These are phyloP conservation scores for Fomitopsis betulina DNA, from an alignment of 1,284 basidiomycete species.

Conservation along the genomic window DNA sequence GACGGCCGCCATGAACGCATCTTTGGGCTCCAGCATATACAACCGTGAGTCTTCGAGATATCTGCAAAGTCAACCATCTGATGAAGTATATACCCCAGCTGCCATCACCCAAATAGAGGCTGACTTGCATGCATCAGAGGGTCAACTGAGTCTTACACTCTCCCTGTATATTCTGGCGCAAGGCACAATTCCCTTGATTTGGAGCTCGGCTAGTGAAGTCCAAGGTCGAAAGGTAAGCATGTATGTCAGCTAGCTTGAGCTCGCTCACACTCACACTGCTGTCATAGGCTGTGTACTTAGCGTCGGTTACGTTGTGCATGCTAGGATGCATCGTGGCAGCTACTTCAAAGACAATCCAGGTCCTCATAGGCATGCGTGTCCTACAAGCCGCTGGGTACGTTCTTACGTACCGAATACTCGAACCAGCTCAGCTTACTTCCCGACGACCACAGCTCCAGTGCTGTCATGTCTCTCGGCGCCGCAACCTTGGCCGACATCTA, in stretches of 20 bases:
- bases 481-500: conserved; percentile 82
- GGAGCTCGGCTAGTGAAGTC: conserved; percentile 77
- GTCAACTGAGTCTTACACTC: conserved; percentile 69
- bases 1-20: conserved; percentile 63
- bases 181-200: conserved; percentile 62
- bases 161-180: conserved; percentile 78
- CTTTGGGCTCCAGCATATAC: conserved; percentile 64
- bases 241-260: background rate
- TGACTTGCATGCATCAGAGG: conserved; percentile 60
- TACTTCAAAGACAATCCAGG: conserved; percentile 56
- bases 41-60: conserved; percentile 43
- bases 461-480: conserved; percentile 75
- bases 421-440: too few species aligned
- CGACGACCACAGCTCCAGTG: conserved; percentile 50
- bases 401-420: background rate
- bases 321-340: conserved; percentile 65
- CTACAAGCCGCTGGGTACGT: conserved; percentile 61
- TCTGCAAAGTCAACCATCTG: background rate
- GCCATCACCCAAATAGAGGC: conserved; percentile 62
- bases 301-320: conserved; percentile 56
- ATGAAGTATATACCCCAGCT: conserved; percentile 31
- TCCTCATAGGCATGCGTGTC: conserved; percentile 71
- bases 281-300: conserved; percentile 60
- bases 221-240: conserved; percentile 68
- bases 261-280: background rate